These are phyloP conservation scores for Meira nashicola DNA, from an alignment of 1,284 basidiomycete species.

Conservation along the genomic window DNA sequence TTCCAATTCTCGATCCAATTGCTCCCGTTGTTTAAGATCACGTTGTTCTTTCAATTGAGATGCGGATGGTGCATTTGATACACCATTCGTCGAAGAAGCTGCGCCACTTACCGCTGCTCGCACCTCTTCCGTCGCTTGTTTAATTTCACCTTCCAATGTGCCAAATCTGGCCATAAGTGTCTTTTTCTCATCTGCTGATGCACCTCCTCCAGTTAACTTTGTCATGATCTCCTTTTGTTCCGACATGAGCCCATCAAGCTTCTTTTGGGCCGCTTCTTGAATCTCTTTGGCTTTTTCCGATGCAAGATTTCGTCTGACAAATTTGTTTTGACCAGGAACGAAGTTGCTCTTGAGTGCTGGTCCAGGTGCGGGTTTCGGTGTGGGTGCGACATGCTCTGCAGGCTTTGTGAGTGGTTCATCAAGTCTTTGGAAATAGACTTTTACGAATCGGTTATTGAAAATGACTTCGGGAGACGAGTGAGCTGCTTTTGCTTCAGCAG, in stretches of 20 bases:
- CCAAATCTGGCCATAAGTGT: slow-evolving; percentile 70
- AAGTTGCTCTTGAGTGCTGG: slow-evolving; percentile 30
- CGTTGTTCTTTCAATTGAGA: slow-evolving; percentile 59
- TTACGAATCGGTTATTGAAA: slow-evolving; percentile 89
- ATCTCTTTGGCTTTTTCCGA: slow-evolving; percentile 55
- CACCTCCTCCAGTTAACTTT: slow-evolving; percentile 62
- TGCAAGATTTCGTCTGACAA: slow-evolving; percentile 18
- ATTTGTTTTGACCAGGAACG: slow-evolving; percentile 43
- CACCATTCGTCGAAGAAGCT: slow-evolving; percentile 18
- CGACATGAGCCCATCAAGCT: slow-evolving; percentile 75
- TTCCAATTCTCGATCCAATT: slow-evolving; percentile 61
- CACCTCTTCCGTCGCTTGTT: slow-evolving; percentile 54
- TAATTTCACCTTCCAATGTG: slow-evolving; percentile 76
- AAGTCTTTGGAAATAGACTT: slow-evolving; percentile 57
- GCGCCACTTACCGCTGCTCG: slow-evolving; percentile 39
- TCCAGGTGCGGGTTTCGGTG: slow-evolving; percentile 63
- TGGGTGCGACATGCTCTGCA: slow-evolving; percentile 67
- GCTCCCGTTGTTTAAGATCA: slow-evolving; percentile 69
- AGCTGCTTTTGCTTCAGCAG: slow-evolving; percentile 77
- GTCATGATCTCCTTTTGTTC: slow-evolving; percentile 85
- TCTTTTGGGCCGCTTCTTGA: slow-evolving; percentile 63
- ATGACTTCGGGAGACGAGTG: slow-evolving; percentile 90
- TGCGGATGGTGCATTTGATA: slow-evolving; percentile 37
- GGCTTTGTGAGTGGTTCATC: slow-evolving; percentile 74
- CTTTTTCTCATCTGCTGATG: slow-evolving; percentile 71